Percentiles rank a stretch among this genome's conserved stretches.
phyloP scores from a whole-genome alignment of 1,284 basidiomycete genomes.

The Hemileia vastatrix region DNA sequence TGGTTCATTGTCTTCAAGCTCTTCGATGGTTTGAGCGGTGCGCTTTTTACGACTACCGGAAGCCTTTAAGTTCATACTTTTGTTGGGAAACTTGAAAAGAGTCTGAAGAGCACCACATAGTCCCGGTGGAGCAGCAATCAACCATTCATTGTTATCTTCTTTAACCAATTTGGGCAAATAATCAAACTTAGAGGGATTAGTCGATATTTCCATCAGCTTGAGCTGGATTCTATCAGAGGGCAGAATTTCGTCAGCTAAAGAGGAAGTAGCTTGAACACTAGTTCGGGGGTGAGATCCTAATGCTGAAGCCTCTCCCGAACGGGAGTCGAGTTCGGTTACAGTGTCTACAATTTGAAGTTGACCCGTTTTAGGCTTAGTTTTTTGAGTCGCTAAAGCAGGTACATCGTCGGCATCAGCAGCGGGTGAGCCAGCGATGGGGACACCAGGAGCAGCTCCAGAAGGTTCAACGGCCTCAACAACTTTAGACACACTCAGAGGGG shows the following conservation, averaged over 20 bases:
- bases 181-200: slow-evolving; percentile 2
- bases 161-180: slow-evolving; percentile 6
- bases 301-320: neutral
- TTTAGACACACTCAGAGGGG: too few species aligned
- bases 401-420: neutral
- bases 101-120: slow-evolving; percentile 7
- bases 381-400: neutral
- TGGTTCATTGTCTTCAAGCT: neutral
- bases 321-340: slow-evolving; percentile 10
- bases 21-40: neutral
- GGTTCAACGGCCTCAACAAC: too few species aligned
- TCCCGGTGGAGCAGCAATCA: slow-evolving; percentile 12
- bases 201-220: neutral
- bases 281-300: neutral
- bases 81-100: slow-evolving; percentile 17
- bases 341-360: slow-evolving; percentile 8
- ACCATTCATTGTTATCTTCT: slow-evolving; percentile 5
- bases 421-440: slow-evolving; percentile 6
- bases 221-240: slow-evolving; percentile 15
- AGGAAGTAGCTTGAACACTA: neutral
- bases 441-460: too few species aligned
- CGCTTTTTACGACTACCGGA: neutral
- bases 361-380: slow-evolving; percentile 4
- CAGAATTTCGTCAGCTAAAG: slow-evolving; percentile 2
- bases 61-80: neutral